Evolutionary conservation across 805 yeast species (phyloP), one percentile per base, ranked within the genome.

Genomic region (Blastobotrys muscicola): DNA sequence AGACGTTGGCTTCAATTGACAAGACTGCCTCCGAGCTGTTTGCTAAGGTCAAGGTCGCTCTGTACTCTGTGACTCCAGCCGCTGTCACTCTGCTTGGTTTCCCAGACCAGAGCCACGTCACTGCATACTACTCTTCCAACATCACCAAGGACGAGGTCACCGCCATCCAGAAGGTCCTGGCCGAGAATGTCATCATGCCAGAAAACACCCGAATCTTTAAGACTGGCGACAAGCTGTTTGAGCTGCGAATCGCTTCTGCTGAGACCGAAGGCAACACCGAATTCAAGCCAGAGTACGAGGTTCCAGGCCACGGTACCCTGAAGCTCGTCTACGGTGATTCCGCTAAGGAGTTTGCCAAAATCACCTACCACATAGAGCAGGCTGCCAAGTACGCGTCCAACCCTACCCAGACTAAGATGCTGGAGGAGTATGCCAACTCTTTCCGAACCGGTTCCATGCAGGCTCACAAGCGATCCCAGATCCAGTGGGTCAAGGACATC

Each of bases 401-500:
- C 59, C 82, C 76, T 34, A 80, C 76, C 29, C 92, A 86, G 61
- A 57, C 52, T 10, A 70, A 74, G 45, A 78, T 86, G 85, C 60
- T 85, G 30, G 74, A 70, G 8, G 66, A 72, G 38, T 86, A 86
- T 59, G 72, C 76, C 44, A 74, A 75, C 38, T 76, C 92, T 9
- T 86, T 86, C 62, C 64, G 70, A 50, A 78, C 90, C 10, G 95
- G 95, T 14, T 81, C 90, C 3, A 80, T 85, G 77, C 75, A 78
- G 50, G 84, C 89, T 8, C 95, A 86, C 63, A 82, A 82, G 56
- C 75, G 82, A 46, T 82, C 95, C 1, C 95, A 86, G 62, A 75
- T 79, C 43, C 70, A 75, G 46, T 86, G 96, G 95, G 94, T 86
- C 46, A 83, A 83, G 59, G 95, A 86, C 61, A 63, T 82, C 42